Base-by-base conservation (phyloP, 208 protist genomes). In the Herpetomonas samuelpessoai region DNA sequence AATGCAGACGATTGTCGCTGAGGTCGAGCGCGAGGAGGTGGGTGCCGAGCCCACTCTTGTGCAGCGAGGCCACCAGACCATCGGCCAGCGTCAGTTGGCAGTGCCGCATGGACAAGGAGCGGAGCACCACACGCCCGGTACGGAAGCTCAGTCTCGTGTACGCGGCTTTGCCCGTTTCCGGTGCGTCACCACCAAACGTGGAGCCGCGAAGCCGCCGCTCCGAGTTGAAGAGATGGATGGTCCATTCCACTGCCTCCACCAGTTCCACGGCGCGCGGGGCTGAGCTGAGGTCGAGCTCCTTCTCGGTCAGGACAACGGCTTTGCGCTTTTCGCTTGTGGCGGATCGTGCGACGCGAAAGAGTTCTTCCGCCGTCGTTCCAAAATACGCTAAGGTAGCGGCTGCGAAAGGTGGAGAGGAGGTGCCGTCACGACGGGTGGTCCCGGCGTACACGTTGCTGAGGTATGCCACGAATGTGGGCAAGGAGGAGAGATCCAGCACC, bases 21-120 rank as follows among this genome's bases (percentile, higher is more conserved):
- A 95, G 62, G 64, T 95, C 84, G 21, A 95, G 71, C n/a, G 85
- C 76, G 46, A 91, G 68, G 16, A 95, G 71, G 59, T 68, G 62
- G 18, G 31, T 29, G 39, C 77, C 62, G 47, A 86, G 31, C 21
- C 65, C 45, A 18, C 75, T 73, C 59, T 92, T 92, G 52, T 76
- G 76, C 56, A 95, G 67, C 2, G 85, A 65, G 31, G 64, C 61
- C 22, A 95, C 63, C 16, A 95, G 56, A 1, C 68, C 60, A 30
- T 91, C 88, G 1, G 88, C 85, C 2, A 44, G 60, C 2, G 83
- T 84, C 0, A 95, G 71, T 22, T 73, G 58, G 65, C 73, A 86
- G 39, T 68, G 71, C 16, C 65, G 65, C 38, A 91, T 26, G 22
- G 74, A 65, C 24, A 91, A 59, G 14, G 78, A 81, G 38, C 78